A percentile compares a stretch with the other conserved stretches of the same genome.
phyloP scores from a whole-genome alignment of 768 basidiomycete species.

The Fomitopsis serialis region DNA sequence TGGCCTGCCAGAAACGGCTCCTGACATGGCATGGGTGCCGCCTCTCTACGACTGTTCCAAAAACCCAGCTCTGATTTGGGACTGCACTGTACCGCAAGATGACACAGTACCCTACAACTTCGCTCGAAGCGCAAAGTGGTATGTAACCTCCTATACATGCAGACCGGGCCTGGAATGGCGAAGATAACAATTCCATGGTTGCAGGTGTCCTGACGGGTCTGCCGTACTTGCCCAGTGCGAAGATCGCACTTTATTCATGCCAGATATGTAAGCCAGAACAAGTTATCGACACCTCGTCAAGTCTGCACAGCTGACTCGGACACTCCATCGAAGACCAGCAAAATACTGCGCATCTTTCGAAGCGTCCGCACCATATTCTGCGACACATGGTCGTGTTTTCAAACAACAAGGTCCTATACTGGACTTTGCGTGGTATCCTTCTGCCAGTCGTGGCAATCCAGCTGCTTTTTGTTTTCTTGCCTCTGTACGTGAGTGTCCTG shows the following conservation, averaged over 20 bases:
- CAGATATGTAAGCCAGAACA: conserved; percentile 37
- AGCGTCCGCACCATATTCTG: background rate
- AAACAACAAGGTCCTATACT: conserved; percentile 67
- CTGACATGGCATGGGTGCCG: conserved; percentile 22
- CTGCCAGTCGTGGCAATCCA: conserved; percentile 51
- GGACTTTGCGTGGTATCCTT: conserved; percentile 83
- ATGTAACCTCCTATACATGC: background rate
- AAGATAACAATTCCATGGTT: background rate
- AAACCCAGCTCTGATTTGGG: conserved; percentile 6
- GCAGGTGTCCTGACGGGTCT: conserved; percentile 75
- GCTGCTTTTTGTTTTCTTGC: conserved; percentile 79
- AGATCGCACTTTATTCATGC: conserved; percentile 56
- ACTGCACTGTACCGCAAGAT: conserved; percentile 17
- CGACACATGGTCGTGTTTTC: conserved; percentile 1
- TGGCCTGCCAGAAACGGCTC: no score
- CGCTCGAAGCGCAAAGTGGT: conserved; percentile 54
- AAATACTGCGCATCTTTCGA: conserved; percentile 16
- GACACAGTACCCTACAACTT: conserved; percentile 38
- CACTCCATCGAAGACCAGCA: background rate
- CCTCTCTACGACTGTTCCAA: conserved; percentile 25
- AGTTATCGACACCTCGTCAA: background rate
- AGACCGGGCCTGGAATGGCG: no score
- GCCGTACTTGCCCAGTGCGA: conserved; percentile 66
- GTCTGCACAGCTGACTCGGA: background rate
- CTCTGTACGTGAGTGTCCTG: conserved; percentile 79